These are phyloP conservation scores for Paramecium sexaurelia DNA, from an alignment of 73 alveolate species.

Conservation along the genomic window DNA sequence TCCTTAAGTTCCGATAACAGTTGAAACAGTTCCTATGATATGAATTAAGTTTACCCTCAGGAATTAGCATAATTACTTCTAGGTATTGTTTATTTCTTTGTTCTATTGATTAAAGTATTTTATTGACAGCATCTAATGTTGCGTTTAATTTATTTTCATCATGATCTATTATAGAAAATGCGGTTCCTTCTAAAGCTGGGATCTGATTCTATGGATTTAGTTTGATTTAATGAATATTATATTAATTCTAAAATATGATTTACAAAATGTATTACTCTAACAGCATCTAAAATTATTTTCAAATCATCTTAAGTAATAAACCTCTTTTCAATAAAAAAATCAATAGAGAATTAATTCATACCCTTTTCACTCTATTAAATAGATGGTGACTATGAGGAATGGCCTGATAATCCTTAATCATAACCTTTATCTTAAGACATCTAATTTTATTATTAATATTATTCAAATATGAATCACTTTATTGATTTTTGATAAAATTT, in stretches of 20 bases:
- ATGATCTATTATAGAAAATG: background rate
- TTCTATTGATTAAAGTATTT: slow-evolving; percentile 27
- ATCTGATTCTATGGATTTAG: background rate
- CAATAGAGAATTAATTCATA: background rate
- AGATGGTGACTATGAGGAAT: background rate
- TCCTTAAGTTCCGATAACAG: background rate
- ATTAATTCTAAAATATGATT: background rate
- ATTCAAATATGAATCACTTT: background rate
- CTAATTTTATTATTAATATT: background rate
- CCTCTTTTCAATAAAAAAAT: slow-evolving; percentile 39
- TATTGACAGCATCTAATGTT: slow-evolving; percentile 19
- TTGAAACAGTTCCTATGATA: slow-evolving; percentile 3
- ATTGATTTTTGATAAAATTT: background rate
- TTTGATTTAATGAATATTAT: background rate
- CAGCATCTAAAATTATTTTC: background rate
- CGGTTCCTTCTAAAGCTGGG: slow-evolving; percentile 35
- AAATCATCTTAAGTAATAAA: slow-evolving; percentile 16
- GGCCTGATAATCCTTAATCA: slow-evolving; percentile 1
- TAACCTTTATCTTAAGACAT: background rate
- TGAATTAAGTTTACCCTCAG: background rate
- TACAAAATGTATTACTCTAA: background rate
- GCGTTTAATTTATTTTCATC: background rate
- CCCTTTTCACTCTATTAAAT: background rate
- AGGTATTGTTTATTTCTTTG: background rate
- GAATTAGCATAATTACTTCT: background rate